These are phyloP conservation scores for Obba rivulosa DNA, from an alignment of 768 basidiomycete species.

Conservation along the genomic window DNA sequence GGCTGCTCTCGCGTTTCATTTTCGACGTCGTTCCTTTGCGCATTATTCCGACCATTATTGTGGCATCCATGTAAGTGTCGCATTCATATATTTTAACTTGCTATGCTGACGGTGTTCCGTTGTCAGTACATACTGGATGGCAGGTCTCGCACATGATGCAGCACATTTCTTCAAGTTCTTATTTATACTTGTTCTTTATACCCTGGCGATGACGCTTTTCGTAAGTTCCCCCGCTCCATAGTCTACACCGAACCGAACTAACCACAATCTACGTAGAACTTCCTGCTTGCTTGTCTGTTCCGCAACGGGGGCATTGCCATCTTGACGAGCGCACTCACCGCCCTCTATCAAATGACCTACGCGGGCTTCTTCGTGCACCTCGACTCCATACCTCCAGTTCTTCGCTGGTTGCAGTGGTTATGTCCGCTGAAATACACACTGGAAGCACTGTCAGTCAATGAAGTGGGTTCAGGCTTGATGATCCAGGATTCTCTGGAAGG, in stretches of 20 bases:
- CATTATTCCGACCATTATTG: conserved; percentile 82
- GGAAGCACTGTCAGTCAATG: conserved; percentile 89
- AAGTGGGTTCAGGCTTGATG: conserved; percentile 83
- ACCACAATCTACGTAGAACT: too few species aligned
- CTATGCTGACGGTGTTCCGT: background rate
- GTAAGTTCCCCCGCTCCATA: conserved; percentile 37
- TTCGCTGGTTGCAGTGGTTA: conserved; percentile 92
- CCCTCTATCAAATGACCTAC: conserved; percentile 80
- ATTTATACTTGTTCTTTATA: conserved; percentile 82
- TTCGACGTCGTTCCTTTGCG: conserved; percentile 90
- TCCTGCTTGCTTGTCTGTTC: conserved; percentile 82
- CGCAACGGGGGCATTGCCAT: conserved; percentile 88
- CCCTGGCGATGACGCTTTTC: conserved; percentile 80
- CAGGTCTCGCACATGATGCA: conserved; percentile 74
- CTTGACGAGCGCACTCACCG: conserved; percentile 72
- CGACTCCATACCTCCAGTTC: conserved; percentile 76
- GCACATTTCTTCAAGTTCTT: conserved; percentile 93
- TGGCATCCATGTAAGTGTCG: conserved; percentile 68
- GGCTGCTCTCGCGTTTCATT: conserved; percentile 82
- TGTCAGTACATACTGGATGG: conserved; percentile 91
- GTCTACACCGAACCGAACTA: too few species aligned
- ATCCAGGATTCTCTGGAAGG: conserved; percentile 76
- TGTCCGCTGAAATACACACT: conserved; percentile 77
- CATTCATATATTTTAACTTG: too few species aligned
- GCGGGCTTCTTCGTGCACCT: conserved; percentile 94